Evolutionary conservation across 2,329 filamentous ascomycete genomes (phyloP).

Genomic region (Fusarium penzigii): DNA sequence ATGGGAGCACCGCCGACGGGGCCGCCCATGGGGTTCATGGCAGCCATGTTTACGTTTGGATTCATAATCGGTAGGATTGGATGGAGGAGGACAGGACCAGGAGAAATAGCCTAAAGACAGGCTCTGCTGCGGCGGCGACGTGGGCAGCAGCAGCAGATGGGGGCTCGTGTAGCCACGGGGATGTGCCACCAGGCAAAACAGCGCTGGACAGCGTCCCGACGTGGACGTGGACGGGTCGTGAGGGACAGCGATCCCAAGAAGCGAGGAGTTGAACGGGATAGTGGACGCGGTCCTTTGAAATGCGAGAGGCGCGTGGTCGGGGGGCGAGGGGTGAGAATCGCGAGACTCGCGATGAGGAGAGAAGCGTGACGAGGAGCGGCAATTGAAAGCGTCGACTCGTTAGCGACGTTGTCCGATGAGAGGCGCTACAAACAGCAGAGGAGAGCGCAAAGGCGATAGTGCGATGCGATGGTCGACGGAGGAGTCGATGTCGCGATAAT

Average conservation of each 20-base stretch:
- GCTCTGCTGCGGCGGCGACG: constrained; percentile 24
- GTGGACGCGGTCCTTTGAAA: constrained; percentile 28
- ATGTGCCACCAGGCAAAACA: constrained; percentile 36
- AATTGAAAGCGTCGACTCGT: constrained; percentile 23
- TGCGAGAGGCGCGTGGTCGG: constrained; percentile 23
- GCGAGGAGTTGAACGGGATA: constrained; percentile 18
- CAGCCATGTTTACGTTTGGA: constrained; percentile 64
- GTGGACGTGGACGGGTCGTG: constrained; percentile 31
- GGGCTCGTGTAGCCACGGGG: constrained; percentile 34
- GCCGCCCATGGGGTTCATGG: constrained; percentile 69
- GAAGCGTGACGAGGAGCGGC: constrained; percentile 19
- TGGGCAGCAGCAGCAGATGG: constrained; percentile 21
- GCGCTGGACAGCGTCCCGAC: constrained; percentile 35
- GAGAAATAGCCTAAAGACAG: constrained; percentile 19
- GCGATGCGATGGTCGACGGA: constrained; percentile 23
- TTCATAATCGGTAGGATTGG: constrained; percentile 49
- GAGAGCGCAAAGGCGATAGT: constrained; percentile 11
- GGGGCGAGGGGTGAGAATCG: constrained; percentile 23
- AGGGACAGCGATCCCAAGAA: constrained; percentile 26
- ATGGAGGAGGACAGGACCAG: constrained; percentile 18
- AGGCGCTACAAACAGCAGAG: constrained; percentile 11
- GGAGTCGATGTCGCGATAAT: constrained; percentile 25
- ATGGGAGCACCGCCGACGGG: constrained; percentile 62
- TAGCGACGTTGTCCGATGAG: constrained; percentile 16
- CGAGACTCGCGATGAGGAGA: constrained; percentile 25